These are phyloP conservation scores for Backusella parvicylindrica DNA, from an alignment of 192 early-diverging fungal genomes.

Conservation along the genomic window DNA sequence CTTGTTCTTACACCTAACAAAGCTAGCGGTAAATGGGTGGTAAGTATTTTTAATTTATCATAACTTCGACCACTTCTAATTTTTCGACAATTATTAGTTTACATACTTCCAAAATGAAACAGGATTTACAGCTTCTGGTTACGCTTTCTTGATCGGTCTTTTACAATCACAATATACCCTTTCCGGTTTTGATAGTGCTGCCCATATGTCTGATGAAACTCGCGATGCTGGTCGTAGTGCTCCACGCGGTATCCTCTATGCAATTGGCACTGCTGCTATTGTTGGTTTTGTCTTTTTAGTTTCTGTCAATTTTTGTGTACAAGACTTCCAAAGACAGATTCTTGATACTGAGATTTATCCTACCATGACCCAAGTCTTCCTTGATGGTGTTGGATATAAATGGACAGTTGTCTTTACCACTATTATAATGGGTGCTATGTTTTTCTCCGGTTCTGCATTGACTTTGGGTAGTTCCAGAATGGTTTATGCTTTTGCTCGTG, in stretches of 20 bases:
- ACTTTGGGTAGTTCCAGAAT: conserved; percentile 47
- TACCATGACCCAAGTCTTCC: conserved; percentile 37
- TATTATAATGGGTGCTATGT: conserved; percentile 44
- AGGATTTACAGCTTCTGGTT: conserved; percentile 42
- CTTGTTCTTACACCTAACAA: conserved; percentile 35
- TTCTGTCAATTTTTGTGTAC: conserved; percentile 43
- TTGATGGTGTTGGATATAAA: conserved; percentile 41
- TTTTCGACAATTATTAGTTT: conserved; percentile 38
- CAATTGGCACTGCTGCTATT: conserved; percentile 29
- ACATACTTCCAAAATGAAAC: conserved; percentile 48
- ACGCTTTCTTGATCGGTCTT: conserved; percentile 49
- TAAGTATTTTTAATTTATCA: conserved; percentile 8
- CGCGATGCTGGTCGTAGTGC: conserved; percentile 37
- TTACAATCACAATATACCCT: conserved; percentile 55
- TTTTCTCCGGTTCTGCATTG: conserved; percentile 47
- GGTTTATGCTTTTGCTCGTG: conserved; percentile 51
- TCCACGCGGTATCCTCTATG: conserved; percentile 45
- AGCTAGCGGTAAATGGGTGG: conserved; percentile 40
- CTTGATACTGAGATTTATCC: conserved; percentile 29
- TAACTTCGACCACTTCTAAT: neutral
- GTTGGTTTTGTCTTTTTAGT: conserved; percentile 46
- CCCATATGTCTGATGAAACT: conserved; percentile 49
- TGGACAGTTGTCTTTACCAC: conserved; percentile 41
- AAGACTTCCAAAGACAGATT: conserved; percentile 38
- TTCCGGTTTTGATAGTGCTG: conserved; percentile 46